A percentile compares a stretch with the other conserved stretches of the same genome.
Evolutionary conservation across 2,329 filamentous ascomycete species (phyloP).

Genomic region (Cercospora citrullina): DNA sequence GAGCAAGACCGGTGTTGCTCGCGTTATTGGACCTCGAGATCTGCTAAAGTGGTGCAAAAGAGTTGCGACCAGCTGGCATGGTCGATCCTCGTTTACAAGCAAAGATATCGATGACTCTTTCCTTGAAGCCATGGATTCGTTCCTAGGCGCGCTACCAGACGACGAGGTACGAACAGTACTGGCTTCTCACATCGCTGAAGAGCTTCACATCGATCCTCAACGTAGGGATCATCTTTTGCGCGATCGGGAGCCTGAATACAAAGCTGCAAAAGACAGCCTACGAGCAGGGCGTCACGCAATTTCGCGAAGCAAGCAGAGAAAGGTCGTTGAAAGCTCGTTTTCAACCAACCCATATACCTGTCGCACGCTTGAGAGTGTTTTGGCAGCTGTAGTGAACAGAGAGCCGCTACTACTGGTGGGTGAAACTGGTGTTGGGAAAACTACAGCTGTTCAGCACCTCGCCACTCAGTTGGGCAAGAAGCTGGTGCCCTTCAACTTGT

Average conservation of each 20-base stretch:
- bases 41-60: conserved; percentile 89
- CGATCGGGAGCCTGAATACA: conserved; percentile 69
- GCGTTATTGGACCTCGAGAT: conserved; percentile 70
- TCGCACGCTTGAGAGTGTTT: conserved; percentile 82
- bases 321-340: conserved; percentile 61
- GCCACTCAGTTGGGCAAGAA: conserved; percentile 81
- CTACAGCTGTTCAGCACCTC: conserved; percentile 90
- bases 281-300: conserved; percentile 37
- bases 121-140: conserved; percentile 89
- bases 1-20: conserved; percentile 57
- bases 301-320: conserved; percentile 20
- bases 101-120: conserved; percentile 83
- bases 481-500: conserved; percentile 90
- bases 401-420: conserved; percentile 94
- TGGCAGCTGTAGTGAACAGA: conserved; percentile 75
- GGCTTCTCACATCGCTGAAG: conserved; percentile 73
- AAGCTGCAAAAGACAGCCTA: conserved; percentile 44
- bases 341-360: conserved; percentile 85
- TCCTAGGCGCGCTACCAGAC: conserved; percentile 76
- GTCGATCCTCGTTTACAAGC: conserved; percentile 63
- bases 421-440: conserved; percentile 98
- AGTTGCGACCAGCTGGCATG: conserved; percentile 64
- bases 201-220: conserved; percentile 82
- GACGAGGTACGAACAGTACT: conserved; percentile 60
- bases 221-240: conserved; percentile 74